Evolutionary conservation across 352 stramenopile genomes (phyloP).

Genomic region (Aphanomyces stellatus): DNA sequence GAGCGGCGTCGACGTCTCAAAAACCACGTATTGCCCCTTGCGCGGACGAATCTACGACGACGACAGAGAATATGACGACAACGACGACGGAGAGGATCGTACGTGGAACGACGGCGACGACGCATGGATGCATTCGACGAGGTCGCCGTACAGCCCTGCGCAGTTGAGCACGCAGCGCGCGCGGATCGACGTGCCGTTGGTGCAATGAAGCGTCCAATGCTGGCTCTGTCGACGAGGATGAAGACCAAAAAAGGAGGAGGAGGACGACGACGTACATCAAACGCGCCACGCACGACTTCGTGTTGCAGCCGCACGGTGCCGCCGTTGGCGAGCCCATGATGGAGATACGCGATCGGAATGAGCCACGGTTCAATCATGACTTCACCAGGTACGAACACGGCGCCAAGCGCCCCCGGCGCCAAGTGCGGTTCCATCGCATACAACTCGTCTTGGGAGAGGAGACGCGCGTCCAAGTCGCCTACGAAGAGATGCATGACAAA

Average conservation of each 20-base stretch:
- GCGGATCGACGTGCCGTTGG: conserved; percentile 20
- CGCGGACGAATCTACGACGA: conserved; percentile 25
- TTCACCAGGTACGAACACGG: conserved; percentile 50
- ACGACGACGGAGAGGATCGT: neutral
- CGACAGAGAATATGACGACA: neutral
- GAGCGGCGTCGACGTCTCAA: conserved; percentile 8
- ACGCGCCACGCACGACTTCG: conserved; percentile 2
- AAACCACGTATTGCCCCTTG: conserved; percentile 49
- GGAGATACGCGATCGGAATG: conserved; percentile 38
- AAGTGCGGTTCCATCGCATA: conserved; percentile 34
- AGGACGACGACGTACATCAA: neutral
- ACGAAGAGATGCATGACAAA: conserved; percentile 17
- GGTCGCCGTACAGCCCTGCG: conserved; percentile 35
- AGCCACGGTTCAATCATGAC: conserved; percentile 58
- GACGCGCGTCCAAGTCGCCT: conserved; percentile 35
- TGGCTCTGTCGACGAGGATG: neutral
- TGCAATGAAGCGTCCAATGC: conserved; percentile 16
- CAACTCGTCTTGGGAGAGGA: conserved; percentile 26
- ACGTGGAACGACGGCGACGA: conserved; percentile 21
- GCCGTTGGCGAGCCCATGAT: conserved; percentile 38
- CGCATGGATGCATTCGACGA: conserved; percentile 25
- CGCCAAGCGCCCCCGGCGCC: conserved; percentile 24
- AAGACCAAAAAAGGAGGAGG: neutral
- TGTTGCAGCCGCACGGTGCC: conserved; percentile 26
- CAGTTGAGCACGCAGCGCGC: conserved; percentile 40